Evolutionary conservation across 257 asterid species (phyloP).

Genomic region (Capsicum baccatum): DNA sequence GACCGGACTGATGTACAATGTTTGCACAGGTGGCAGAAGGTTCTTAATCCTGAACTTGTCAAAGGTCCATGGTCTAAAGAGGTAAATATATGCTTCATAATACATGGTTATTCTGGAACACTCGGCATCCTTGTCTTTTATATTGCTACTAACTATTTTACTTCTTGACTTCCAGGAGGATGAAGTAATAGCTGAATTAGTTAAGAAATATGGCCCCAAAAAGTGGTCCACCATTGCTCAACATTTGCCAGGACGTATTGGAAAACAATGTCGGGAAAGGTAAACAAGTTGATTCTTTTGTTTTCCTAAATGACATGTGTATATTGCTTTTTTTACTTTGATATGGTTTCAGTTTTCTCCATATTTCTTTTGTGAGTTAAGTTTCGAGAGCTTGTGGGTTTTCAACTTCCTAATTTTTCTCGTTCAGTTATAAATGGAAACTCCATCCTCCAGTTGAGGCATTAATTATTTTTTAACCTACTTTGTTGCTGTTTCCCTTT

Average conservation of each 20-base stretch:
- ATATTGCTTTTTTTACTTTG: neutral
- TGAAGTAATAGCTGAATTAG: slow-evolving; percentile 73
- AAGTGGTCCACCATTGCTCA: slow-evolving; percentile 98
- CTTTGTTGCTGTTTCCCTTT: neutral
- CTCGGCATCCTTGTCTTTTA: slow-evolving; percentile 21
- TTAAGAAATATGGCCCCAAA: slow-evolving; percentile 77
- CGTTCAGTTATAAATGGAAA: neutral
- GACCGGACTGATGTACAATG: slow-evolving; percentile 93
- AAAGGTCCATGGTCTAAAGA: slow-evolving; percentile 99
- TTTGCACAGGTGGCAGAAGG: slow-evolving; percentile 98
- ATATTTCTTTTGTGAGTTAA: slow-evolving; percentile 1
- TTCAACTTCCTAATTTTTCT: neutral
- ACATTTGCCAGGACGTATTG: slow-evolving; percentile 96
- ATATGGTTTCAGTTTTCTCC: neutral
- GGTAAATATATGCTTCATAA: slow-evolving; percentile 42
- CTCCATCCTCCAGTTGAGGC: neutral
- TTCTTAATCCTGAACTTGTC: slow-evolving; percentile 91
- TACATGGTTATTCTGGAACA: slow-evolving; percentile 20
- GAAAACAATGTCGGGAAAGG: slow-evolving; percentile 99
- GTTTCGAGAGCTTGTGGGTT: slow-evolving; percentile 2
- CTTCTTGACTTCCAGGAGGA: slow-evolving; percentile 69
- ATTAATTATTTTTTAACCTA: neutral
- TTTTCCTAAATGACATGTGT: slow-evolving; percentile 1
- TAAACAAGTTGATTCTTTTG: slow-evolving; percentile 35
- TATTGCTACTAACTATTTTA: slow-evolving; percentile 23